Base-by-base conservation (phyloP, 805 yeast species). In the Schwanniomyces occidentalis region DNA sequence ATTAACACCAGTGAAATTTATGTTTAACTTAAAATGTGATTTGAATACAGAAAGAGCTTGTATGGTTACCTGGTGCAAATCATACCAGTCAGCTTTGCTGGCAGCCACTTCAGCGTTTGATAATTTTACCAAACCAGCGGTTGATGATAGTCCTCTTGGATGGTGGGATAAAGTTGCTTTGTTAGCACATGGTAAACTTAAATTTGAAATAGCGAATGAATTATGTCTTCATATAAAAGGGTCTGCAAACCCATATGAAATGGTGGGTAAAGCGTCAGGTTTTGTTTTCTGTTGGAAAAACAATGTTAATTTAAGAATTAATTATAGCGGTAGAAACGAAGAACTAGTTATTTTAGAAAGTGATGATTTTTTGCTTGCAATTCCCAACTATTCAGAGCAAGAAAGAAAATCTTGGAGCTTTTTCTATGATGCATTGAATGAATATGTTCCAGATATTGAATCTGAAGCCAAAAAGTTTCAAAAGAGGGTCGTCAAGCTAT, bases 281-380 rank as follows among this genome's bases (percentile, higher is more conserved):
- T 67, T 81, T 40, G 79, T 78, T 0, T 82, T 80, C 48, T 67
- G 77, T 40, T 82, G 87, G 87, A 67, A 71, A 39, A 73, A 78
- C 16, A 69, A 76, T 37, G 80, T 76, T 0, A 53, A 52, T 12
- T 51, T 82, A 17, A 55, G 62, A 17, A 59, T 82, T 13, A 80
- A 81, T 55, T 75, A 70, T n/a, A 59, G 70, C 1, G 65, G 65
- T 1, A 63, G 68, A 27, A 67, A 77, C 2, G 64, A 67, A 16
- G 78, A 78, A 30, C 63, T 82, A 18, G 48, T 82, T 25, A 61
- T 68, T 14, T 68, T 81, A 21, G 72, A 71, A 23, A 79, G 86
- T 43, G 69, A 75, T 35, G 67, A 63, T 13, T 82, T 82, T 54
- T 64, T 73, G 20, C 63, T 82, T 27, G 82, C 74, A 5, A 67